A percentile compares a stretch with the other conserved stretches of the same genome.
Conservation (phyloP, 306 rosid genomes). For the Prunus mira region DNA sequence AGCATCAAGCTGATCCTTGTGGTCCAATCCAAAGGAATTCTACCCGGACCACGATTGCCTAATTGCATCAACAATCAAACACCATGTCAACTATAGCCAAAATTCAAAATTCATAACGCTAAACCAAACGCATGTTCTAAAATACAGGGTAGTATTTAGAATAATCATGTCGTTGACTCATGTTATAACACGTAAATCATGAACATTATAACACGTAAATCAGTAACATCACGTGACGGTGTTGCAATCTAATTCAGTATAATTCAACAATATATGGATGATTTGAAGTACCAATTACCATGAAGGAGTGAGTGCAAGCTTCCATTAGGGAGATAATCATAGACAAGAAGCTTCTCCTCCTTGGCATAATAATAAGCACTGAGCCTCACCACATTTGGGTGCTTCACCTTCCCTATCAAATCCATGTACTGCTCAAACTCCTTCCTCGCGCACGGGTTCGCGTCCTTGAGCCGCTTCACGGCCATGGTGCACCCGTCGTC, state of each 20-base stretch:
- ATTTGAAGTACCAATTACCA: slow-evolving; percentile 40
- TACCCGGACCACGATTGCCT: slow-evolving; percentile 96
- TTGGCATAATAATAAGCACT: slow-evolving; percentile 90
- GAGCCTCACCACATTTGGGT: slow-evolving; percentile 67
- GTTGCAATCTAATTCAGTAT: not conserved
- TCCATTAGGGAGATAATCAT: slow-evolving; percentile 92
- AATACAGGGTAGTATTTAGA: no score
- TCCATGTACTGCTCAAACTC: slow-evolving; percentile 99
- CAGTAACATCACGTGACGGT: no score
- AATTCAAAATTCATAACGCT: not conserved
- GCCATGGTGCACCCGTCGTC: slow-evolving; percentile 84
- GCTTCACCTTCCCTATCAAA: slow-evolving; percentile 78
- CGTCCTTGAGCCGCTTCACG: slow-evolving; percentile 86
- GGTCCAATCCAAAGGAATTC: slow-evolving; percentile 98
- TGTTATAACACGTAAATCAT: no score
- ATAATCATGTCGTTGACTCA: no score
- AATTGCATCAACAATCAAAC: slow-evolving; percentile 6
- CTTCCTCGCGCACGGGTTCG: slow-evolving; percentile 76
- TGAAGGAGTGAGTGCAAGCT: slow-evolving; percentile 91
- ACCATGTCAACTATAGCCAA: not conserved
- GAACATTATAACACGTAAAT: no score
- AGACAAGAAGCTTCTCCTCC: slow-evolving; percentile 97
- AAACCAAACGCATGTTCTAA: not conserved
- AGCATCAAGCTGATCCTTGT: slow-evolving; percentile 88
- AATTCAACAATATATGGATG: not conserved